Conservation (phyloP, 2,329 filamentous ascomycete species). For the Fusarium cyanostomum region DNA sequence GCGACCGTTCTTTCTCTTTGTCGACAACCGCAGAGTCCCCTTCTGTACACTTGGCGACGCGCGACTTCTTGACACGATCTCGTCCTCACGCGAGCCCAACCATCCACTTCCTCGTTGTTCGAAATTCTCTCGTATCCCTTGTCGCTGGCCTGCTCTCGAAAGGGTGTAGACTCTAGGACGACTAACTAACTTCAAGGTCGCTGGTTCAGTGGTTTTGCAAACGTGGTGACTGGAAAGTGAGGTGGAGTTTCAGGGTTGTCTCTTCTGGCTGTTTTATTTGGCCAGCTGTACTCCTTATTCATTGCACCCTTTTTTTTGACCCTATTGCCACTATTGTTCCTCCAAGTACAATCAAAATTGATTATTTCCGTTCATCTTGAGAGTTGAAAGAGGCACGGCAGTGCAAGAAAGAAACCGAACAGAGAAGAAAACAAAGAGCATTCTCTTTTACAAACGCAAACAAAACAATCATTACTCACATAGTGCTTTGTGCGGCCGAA, state of each 20-base stretch:
- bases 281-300: conserved; percentile 55
- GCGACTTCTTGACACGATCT: conserved; percentile 13
- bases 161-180: conserved; percentile 36
- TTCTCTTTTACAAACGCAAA: conserved; percentile 38
- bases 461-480: conserved; percentile 45
- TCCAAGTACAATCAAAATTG: conserved; percentile 63
- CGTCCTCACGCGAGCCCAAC: conserved; percentile 19
- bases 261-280: conserved; percentile 45
- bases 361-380: conserved; percentile 54
- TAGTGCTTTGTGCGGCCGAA: conserved; percentile 45
- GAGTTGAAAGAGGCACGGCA: conserved; percentile 51
- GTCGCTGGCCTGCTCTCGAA: conserved; percentile 37
- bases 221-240: conserved; percentile 49
- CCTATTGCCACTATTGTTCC: conserved; percentile 49
- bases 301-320: conserved; percentile 46
- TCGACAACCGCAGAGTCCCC: background rate
- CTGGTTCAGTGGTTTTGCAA: conserved; percentile 46
- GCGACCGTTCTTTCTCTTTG: background rate
- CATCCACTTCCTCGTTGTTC: conserved; percentile 10
- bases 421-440: conserved; percentile 42
- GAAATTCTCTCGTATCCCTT: conserved; percentile 14
- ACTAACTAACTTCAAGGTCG: conserved; percentile 44
- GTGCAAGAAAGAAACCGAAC: conserved; percentile 50
- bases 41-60: conserved; percentile 4
- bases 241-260: conserved; percentile 50